Base-by-base conservation (phyloP, 2,329 filamentous ascomycete species). In the Chrysoporthe deuterocubensis region DNA sequence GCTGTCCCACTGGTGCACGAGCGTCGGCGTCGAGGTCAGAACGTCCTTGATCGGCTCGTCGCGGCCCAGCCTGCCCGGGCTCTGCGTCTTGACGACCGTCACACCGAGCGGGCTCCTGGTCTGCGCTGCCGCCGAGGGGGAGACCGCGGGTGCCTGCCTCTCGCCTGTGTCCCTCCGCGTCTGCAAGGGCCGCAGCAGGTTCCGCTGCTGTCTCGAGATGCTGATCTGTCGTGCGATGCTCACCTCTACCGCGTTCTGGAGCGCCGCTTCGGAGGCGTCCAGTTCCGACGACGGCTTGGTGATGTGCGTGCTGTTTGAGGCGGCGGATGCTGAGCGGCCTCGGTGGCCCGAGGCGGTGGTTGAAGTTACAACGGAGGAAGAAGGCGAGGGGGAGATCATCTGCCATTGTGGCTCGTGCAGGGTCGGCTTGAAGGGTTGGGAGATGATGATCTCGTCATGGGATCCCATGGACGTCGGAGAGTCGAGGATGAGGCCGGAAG, bases 141-240 rank as follows among this genome's bases (percentile, higher is more conserved):
- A 26, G 6, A 26, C 40, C 14, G 48, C 7, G 14, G 54, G 63
- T 43, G 9, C 9, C 18, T n/a, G 46, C 34, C n/a, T 57, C 52
- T 46, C 56, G 9, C 52, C 65, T 2, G 67, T 54, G 46, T 37
- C 62, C 34, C 66, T 59, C 54, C 66, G 76, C 32, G 77, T 79
- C 72, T 83, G 80, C 50, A 88, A 77, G 14, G 87, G 86, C 60
- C 84, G 82, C 21, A 90, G 78, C 70, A 90, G 78, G 73, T 85
- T 83, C 21, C 86, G 81, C 76, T 91, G 89, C 76, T 88, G 83
- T 14, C 85, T 80, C 14, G 88, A 90, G 37, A 91, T 81, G 71
- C 86, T 90, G 71, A 92, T 90, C 75, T 91, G 89, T 1, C 90
- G 82, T 0, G 89, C 89, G 71, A 92, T 91, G 1, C 88, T 90